These are phyloP conservation scores for Salix viminalis DNA, from an alignment of 345 rosid genomes.

Conservation along the genomic window DNA sequence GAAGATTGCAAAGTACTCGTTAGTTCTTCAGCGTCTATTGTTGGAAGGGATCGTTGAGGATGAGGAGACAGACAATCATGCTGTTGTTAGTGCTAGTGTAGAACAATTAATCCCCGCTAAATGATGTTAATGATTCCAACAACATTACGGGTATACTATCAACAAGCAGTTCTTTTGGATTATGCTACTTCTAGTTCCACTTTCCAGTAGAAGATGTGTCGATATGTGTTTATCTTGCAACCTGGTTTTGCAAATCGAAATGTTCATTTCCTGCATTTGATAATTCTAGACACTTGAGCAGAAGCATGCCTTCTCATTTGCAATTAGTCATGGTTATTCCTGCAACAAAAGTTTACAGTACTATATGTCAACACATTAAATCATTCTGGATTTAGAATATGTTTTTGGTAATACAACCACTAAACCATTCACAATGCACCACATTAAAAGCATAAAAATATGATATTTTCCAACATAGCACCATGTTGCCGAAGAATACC, in stretches of 20 bases:
- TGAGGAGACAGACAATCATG: slow-evolving; percentile 10
- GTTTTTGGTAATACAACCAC: too few species aligned
- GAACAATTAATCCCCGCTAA: background rate
- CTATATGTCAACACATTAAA: too few species aligned
- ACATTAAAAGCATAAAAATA: too few species aligned
- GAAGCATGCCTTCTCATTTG: background rate
- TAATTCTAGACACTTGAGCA: background rate
- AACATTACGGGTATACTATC: background rate
- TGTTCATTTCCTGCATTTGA: background rate
- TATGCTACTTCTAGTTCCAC: background rate
- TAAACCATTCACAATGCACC: too few species aligned
- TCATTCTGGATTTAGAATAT: too few species aligned
- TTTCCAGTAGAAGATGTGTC: background rate
- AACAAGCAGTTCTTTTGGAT: background rate
- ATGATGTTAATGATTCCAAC: background rate
- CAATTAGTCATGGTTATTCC: background rate
- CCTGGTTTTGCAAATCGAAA: background rate
- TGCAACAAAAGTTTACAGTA: background rate
- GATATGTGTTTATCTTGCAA: background rate
- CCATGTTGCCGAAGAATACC: too few species aligned
- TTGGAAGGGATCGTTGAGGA: slow-evolving; percentile 46
- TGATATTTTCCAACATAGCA: too few species aligned
- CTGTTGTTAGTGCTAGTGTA: background rate
- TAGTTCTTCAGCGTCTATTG: slow-evolving; percentile 38
- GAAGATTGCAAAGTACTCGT: slow-evolving; percentile 53